These are phyloP conservation scores for Tripterygium wilfordii DNA, from an alignment of 177 flowering plant genomes.

Conservation along the genomic window DNA sequence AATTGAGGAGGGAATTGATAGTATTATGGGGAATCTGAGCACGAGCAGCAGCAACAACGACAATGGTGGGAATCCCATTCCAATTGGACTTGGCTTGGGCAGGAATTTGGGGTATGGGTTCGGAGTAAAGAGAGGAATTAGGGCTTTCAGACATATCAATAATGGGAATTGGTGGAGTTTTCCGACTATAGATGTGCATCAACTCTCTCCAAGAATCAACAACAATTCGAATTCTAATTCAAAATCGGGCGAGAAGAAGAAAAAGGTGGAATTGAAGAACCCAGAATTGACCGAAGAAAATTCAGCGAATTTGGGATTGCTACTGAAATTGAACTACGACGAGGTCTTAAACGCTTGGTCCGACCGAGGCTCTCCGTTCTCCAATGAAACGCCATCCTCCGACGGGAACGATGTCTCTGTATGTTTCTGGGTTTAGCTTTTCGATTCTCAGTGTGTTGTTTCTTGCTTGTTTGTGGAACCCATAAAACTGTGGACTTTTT, in stretches of 20 bases:
- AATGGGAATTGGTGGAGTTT: conserved; percentile 58
- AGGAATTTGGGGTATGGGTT: conserved; percentile 28
- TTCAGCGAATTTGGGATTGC: conserved; percentile 19
- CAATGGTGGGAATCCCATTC: too few relatives aligned
- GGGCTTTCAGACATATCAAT: conserved; percentile 46
- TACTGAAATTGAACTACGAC: conserved; percentile 63
- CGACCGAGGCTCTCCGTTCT: conserved; percentile 52
- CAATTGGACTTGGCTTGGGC: conserved; percentile 41
- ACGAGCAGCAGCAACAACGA: too few relatives aligned
- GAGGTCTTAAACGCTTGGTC: conserved; percentile 67
- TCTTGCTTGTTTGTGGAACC: too few relatives aligned
- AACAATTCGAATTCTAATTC: background rate
- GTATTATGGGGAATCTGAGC: conserved; percentile 63
- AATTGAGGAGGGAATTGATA: conserved; percentile 72
- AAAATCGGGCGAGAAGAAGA: conserved; percentile 30
- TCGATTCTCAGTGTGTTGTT: too few relatives aligned
- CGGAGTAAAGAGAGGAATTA: conserved; percentile 16
- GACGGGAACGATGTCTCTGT: conserved; percentile 57
- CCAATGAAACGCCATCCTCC: conserved; percentile 38
- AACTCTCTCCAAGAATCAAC: conserved; percentile 51
- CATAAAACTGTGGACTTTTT: too few relatives aligned
- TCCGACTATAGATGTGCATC: conserved; percentile 51
- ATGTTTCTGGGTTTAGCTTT: too few relatives aligned
- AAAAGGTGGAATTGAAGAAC: conserved; percentile 22
- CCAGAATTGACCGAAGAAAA: conserved; percentile 12